Evolutionary conservation across 306 rosid species (phyloP).

Genomic region (Canavalia gladiata): DNA sequence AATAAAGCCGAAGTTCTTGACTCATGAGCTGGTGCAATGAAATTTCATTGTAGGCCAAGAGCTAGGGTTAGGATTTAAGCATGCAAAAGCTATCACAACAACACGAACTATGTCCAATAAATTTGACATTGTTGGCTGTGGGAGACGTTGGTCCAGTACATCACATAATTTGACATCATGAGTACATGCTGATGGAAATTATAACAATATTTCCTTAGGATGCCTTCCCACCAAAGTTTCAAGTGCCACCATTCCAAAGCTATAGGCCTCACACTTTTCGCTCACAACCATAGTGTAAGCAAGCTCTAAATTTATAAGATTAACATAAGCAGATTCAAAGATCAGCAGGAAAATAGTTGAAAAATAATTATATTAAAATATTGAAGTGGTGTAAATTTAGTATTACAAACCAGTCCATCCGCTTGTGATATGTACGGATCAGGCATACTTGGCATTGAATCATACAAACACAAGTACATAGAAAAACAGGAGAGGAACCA

Average conservation of each 20-base stretch:
- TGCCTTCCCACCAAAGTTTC: slow-evolving; percentile 44
- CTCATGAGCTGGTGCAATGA: slow-evolving; percentile 28
- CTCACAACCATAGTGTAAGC: slow-evolving; percentile 34
- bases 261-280: slow-evolving; percentile 44
- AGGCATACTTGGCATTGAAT: not conserved
- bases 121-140: not conserved
- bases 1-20: not conserved
- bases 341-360: not conserved
- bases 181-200: slow-evolving; percentile 1
- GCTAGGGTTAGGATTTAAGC: slow-evolving; percentile 29
- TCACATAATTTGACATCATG: not conserved
- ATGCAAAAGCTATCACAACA: not conserved
- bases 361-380: not conserved
- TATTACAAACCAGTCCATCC: not conserved
- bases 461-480: no score
- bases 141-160: slow-evolving; percentile 29
- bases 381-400: not conserved
- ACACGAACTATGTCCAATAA: slow-evolving; percentile 9
- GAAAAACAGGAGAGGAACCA: not conserved
- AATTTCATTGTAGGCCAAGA: slow-evolving; percentile 42
- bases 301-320: slow-evolving; percentile 14
- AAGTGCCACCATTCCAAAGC: slow-evolving; percentile 43
- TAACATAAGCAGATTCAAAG: not conserved
- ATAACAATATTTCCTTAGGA: slow-evolving; percentile 29
- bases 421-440: not conserved